Conservation (phyloP, 1,284 basidiomycete genomes). For the Rhodotorula sp. region DNA sequence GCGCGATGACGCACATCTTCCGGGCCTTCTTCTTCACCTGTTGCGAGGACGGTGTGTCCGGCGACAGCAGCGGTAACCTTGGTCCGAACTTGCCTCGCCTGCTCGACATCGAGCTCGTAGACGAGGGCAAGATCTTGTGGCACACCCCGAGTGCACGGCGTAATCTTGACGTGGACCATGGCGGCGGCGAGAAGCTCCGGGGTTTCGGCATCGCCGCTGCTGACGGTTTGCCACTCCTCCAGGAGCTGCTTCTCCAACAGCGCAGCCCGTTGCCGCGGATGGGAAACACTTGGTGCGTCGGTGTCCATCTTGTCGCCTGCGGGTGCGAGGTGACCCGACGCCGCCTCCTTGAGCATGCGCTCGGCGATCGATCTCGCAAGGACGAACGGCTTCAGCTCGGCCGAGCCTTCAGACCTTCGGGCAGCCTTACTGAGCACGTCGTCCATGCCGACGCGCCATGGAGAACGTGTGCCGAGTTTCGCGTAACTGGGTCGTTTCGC, state of each 20-base stretch:
- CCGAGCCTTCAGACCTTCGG: neutral
- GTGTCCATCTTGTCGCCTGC: neutral
- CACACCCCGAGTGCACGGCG: constrained; percentile 30
- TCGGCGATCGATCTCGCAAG: constrained; percentile 2
- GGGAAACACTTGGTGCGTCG: neutral
- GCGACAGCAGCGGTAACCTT: constrained; percentile 3
- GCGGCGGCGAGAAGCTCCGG: constrained; percentile 2
- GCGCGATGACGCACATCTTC: constrained; percentile 24
- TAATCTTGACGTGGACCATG: constrained; percentile 29
- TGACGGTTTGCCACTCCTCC: neutral
- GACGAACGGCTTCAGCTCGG: constrained; percentile 6
- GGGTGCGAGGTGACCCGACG: no score
- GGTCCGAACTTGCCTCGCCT: neutral
- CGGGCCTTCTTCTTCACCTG: constrained; percentile 19
- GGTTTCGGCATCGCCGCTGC: neutral
- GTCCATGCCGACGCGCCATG: constrained; percentile 74
- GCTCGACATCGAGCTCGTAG: constrained; percentile 11
- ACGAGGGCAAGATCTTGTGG: constrained; percentile 34
- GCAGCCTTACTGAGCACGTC: neutral
- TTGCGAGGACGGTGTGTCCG: constrained; percentile 5
- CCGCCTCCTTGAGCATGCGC: neutral
- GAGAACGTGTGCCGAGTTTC: constrained; percentile 56
- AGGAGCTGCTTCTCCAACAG: constrained; percentile 1
- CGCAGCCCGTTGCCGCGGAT: neutral
- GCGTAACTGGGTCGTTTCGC: constrained; percentile 75